These are phyloP conservation scores for Mucor plumbeus DNA, from an alignment of 371 early-diverging fungal species.

Conservation along the genomic window DNA sequence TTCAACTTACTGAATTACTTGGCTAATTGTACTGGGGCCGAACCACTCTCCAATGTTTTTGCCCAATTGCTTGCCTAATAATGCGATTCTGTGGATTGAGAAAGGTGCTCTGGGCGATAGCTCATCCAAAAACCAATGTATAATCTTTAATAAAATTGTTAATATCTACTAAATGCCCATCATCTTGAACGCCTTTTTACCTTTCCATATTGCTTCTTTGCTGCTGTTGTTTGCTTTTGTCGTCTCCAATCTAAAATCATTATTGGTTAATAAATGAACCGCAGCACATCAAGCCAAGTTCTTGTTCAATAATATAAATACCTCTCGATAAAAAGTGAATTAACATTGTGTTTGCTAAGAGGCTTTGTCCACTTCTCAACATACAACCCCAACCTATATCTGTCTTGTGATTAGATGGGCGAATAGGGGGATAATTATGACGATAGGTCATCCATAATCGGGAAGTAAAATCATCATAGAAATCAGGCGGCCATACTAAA, in stretches of 20 bases:
- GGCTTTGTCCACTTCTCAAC: slow-evolving; percentile 93
- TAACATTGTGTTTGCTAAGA: slow-evolving; percentile 86
- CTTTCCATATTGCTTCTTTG: slow-evolving; percentile 49
- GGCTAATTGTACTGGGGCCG: slow-evolving; percentile 93
- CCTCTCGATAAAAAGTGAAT: slow-evolving; percentile 75
- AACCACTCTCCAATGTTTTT: slow-evolving; percentile 97
- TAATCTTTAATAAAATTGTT: slow-evolving; percentile 50
- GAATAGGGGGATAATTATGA: slow-evolving; percentile 82
- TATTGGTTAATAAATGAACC: slow-evolving; percentile 5
- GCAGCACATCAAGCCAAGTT: background rate
- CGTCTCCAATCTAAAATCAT: slow-evolving; percentile 53
- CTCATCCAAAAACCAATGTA: slow-evolving; percentile 87
- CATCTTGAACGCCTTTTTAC: slow-evolving; percentile 30
- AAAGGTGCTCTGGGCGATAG: slow-evolving; percentile 76
- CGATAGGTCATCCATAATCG: slow-evolving; percentile 95
- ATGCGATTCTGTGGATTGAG: slow-evolving; percentile 92
- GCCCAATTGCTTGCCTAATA: slow-evolving; percentile 83
- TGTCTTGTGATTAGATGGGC: slow-evolving; percentile 79
- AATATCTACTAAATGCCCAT: background rate
- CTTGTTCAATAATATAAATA: slow-evolving; percentile 15
- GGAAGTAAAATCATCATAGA: slow-evolving; percentile 76
- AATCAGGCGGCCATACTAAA: slow-evolving; percentile 49
- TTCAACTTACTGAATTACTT: slow-evolving; percentile 76
- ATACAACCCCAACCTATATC: slow-evolving; percentile 98
- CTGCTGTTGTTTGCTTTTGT: slow-evolving; percentile 35